Base-by-base conservation (phyloP, 805 yeast genomes). In the Starmera dryadoides region DNA sequence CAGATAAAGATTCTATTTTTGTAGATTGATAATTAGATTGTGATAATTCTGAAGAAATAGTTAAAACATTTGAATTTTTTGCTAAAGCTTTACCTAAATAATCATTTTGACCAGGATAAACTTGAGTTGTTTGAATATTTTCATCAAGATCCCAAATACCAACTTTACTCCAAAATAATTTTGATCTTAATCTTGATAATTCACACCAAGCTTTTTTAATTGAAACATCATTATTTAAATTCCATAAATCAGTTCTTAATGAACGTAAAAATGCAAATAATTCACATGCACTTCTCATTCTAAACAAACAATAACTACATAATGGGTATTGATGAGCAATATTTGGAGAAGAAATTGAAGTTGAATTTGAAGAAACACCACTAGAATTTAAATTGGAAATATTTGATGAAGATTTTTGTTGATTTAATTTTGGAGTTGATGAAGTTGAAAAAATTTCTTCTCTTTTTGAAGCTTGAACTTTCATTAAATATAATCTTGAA, bases 281-380 rank as follows among this genome's bases (percentile, higher is more conserved):
- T 42, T 89, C 96, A 59, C 96, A 86, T 2, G 83, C 75, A 42
- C 85, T 78, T 52, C 98, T 75, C 37, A 88, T 69, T 53, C 86
- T 80, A 39, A 79, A 68, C 34, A 93, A 69, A 61, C 98, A 91
- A 50, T 78, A 80, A 43, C 81, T 80, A 56, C 97, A 91, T 26
- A 89, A 66, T 14, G 94, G 84, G 52, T 82, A 82, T 35, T 63
- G 66, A 43, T 60, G 53, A 4, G 64, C 55, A 43, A 64, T 66
- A 11, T 62, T 49, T 16, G 59, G 49, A 16, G 45, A 31, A 19
- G 37, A 19, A 30, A 42, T 25, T 12, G 11, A n/a, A 12, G 12
- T 10, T 25, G 28, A 25, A 25, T 25, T 25, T 30, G 32, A 17
- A 6, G 44, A 36, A 8, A 39, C 22, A 16, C 16, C 30, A n/a